phyloP scores from a whole-genome alignment of 1,284 basidiomycete species.

The Flammula alnicola region DNA sequence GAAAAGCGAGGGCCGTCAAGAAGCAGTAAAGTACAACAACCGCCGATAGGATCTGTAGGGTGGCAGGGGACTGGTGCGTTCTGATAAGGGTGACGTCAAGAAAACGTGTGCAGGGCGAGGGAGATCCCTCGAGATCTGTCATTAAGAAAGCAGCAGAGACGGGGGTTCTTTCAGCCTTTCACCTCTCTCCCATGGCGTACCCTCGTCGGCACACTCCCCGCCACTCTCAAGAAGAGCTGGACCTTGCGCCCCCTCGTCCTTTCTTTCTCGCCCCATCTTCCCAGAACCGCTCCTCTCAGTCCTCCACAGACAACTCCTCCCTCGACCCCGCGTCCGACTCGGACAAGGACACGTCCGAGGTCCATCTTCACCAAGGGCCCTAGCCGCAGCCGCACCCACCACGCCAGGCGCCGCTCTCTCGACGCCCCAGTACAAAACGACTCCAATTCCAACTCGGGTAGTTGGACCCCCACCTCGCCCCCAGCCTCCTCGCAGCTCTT shows the following conservation, averaged over 20 bases:
- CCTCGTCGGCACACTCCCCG: slow-evolving; percentile 12
- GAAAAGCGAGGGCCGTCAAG: slow-evolving; percentile 10
- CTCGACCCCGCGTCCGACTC: slow-evolving; percentile 29
- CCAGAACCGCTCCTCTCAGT: slow-evolving; percentile 21
- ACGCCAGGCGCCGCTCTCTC: background rate
- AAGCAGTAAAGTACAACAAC: too few relatives aligned
- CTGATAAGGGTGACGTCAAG: background rate
- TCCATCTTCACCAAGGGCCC: background rate
- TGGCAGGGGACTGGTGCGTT: background rate
- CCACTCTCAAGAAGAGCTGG: too few relatives aligned
- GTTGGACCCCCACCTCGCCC: slow-evolving; percentile 6
- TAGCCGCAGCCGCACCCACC: slow-evolving; percentile 3
- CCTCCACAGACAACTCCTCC: slow-evolving; percentile 19
- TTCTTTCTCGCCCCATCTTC: slow-evolving; percentile 29
- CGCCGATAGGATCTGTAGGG: background rate
- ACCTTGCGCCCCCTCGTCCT: slow-evolving; percentile 31
- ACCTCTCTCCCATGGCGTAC: slow-evolving; percentile 2
- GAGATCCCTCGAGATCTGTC: slow-evolving; percentile 4
- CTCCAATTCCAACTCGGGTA: slow-evolving; percentile 4
- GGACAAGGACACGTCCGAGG: slow-evolving; percentile 19
- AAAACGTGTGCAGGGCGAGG: background rate
- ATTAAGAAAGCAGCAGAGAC: background rate
- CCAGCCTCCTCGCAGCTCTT: slow-evolving; percentile 8
- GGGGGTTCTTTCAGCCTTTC: background rate
- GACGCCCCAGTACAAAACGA: background rate